Conservation (phyloP, 192 early-diverging fungal genomes). For the Coemansia biformis region DNA sequence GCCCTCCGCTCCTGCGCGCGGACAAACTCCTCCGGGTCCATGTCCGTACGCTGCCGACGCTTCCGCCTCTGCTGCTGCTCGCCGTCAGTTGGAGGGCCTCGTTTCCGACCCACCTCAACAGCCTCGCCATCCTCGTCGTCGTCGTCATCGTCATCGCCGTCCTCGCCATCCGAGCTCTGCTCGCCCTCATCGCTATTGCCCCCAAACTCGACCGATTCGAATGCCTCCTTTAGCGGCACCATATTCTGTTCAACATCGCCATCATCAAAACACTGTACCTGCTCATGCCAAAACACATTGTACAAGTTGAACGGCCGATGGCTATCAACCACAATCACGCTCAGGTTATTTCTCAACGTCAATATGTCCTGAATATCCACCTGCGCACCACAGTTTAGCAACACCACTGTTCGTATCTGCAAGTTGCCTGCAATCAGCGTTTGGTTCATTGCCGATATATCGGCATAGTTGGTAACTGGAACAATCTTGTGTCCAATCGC, state of each 20-base stretch:
- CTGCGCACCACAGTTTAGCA: conserved; percentile 83
- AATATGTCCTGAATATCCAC: conserved; percentile 68
- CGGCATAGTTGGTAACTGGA: conserved; percentile 66
- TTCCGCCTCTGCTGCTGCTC: not conserved
- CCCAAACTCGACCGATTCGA: conserved; percentile 50
- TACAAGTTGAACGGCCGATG: conserved; percentile 84
- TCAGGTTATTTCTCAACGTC: conserved; percentile 53
- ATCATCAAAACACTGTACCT: conserved; percentile 82
- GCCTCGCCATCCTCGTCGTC: conserved; percentile 4
- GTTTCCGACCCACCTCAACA: conserved; percentile 3
- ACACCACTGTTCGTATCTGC: conserved; percentile 67
- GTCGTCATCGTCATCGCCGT: conserved; percentile 4
- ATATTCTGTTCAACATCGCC: conserved; percentile 71
- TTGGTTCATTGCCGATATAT: conserved; percentile 54
- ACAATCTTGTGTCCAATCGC: conserved; percentile 75
- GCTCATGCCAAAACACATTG: conserved; percentile 69
- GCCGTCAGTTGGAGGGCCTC: not conserved
- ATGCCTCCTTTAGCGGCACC: conserved; percentile 60
- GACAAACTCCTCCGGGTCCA: conserved; percentile 50
- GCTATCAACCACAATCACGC: conserved; percentile 77
- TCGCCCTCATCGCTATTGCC: conserved; percentile 11
- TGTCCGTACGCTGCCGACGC: conserved; percentile 13
- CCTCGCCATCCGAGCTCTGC: conserved; percentile 7
- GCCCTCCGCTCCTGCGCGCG: conserved; percentile 37
- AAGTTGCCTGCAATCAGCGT: conserved; percentile 48